phyloP scores from a whole-genome alignment of 192 early-diverging fungal species.

The Entomortierella beljakovae region DNA sequence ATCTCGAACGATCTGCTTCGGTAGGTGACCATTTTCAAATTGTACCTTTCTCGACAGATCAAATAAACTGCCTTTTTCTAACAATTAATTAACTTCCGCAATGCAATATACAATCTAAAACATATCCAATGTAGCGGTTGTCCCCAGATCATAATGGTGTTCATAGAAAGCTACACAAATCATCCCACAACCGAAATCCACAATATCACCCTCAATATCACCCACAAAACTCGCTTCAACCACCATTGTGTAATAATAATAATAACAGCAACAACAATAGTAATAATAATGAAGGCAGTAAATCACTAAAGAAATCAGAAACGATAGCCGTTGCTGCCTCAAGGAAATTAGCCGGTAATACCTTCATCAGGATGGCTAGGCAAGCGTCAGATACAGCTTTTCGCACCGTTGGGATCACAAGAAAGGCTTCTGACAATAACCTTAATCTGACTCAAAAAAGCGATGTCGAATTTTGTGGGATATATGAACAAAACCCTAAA shows the following conservation, averaged over 20 bases:
- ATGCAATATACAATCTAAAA: background rate
- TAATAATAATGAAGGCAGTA: background rate
- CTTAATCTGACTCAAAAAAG: background rate
- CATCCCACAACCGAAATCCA: too few species aligned
- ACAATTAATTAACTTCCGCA: background rate
- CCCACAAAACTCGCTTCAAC: background rate
- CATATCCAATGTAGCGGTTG: too few species aligned
- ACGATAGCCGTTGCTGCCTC: slow-evolving; percentile 1
- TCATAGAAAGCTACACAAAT: background rate
- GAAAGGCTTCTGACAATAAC: slow-evolving; percentile 27
- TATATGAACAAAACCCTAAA: slow-evolving; percentile 50
- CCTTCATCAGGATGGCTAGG: slow-evolving; percentile 29
- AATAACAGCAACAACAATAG: too few species aligned
- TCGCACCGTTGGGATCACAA: slow-evolving; percentile 14
- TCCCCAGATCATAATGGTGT: background rate
- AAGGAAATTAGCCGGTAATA: slow-evolving; percentile 17
- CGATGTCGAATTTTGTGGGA: background rate
- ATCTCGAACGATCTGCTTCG: slow-evolving; percentile 33
- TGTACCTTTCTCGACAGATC: too few species aligned
- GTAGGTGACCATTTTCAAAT: slow-evolving; percentile 9
- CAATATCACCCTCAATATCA: too few species aligned
- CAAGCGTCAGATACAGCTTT: slow-evolving; percentile 47
- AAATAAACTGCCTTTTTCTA: too few species aligned
- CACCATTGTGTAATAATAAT: background rate
- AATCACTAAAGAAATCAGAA: background rate